Conservation (phyloP, 352 stramenopile species). For the Blastocystis sp. region DNA sequence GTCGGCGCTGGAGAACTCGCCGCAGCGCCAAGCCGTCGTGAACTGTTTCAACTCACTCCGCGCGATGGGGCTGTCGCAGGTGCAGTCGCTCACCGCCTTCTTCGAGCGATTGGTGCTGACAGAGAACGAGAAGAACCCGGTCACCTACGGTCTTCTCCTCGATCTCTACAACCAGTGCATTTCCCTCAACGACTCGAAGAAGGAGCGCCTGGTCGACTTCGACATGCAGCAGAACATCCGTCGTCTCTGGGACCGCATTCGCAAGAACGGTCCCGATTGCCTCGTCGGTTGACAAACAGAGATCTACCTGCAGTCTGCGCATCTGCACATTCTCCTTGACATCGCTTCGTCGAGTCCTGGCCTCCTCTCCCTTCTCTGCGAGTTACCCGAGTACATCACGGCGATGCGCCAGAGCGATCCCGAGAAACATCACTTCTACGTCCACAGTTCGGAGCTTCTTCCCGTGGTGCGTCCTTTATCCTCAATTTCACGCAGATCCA, state of each 20-base stretch:
- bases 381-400: background rate
- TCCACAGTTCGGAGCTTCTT: background rate
- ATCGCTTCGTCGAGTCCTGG: background rate
- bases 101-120: background rate
- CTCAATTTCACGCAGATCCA: background rate
- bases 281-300: background rate
- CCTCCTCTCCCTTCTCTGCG: background rate
- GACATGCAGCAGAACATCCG: background rate
- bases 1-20: background rate
- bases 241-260: background rate
- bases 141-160: conserved; percentile 9
- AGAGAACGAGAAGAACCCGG: conserved; percentile 23
- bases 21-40: background rate
- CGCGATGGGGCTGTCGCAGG: background rate
- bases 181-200: background rate
- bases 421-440: background rate
- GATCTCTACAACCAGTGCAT: conserved; percentile 27
- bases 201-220: background rate
- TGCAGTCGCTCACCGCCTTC: background rate
- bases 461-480: background rate
- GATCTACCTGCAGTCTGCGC: conserved; percentile 8
- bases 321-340: conserved; percentile 2
- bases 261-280: background rate
- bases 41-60: conserved; percentile 34
- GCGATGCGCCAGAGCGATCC: background rate